These are phyloP conservation scores for Phlebiopsis flavidoalba DNA, from an alignment of 768 basidiomycete species.

Conservation along the genomic window DNA sequence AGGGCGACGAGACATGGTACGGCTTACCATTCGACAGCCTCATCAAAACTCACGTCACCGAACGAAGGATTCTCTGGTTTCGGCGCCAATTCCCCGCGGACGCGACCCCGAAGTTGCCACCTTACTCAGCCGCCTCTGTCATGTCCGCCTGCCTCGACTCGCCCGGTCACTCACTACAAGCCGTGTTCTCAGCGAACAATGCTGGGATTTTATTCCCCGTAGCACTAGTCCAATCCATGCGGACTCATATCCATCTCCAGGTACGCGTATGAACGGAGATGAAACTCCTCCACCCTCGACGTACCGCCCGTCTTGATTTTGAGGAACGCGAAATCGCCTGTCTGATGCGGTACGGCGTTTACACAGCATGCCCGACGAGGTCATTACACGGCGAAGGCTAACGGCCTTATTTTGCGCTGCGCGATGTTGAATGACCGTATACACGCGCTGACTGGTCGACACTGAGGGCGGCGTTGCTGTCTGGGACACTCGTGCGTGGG, in stretches of 20 bases:
- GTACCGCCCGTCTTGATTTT: conserved; percentile 44
- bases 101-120: conserved; percentile 80
- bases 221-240: conserved; percentile 25
- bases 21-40: conserved; percentile 70
- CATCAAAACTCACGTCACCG: conserved; percentile 61
- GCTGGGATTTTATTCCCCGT: conserved; percentile 12
- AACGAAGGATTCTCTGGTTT: conserved; percentile 40
- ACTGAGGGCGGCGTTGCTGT: conserved; percentile 84
- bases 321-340: conserved; percentile 77
- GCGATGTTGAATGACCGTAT: conserved; percentile 82
- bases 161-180: conserved; percentile 29
- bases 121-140: conserved; percentile 79
- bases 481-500: conserved; percentile 86
- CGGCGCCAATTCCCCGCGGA: conserved; percentile 31
- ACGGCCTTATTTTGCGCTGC: conserved; percentile 80
- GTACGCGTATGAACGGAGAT: conserved; percentile 14
- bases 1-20: conserved; percentile 37
- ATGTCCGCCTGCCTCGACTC: conserved; percentile 54
- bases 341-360: conserved; percentile 69
- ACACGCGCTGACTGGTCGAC: conserved; percentile 87
- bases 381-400: conserved; percentile 71
- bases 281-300: conserved; percentile 29
- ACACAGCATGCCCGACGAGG: conserved; percentile 50
- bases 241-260: conserved; percentile 14
- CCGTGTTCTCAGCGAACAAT: conserved; percentile 26